A percentile compares a stretch with the other conserved stretches of the same genome.
phyloP scores from a whole-genome alignment of 2,329 filamentous ascomycete genomes.

The Blastomyces parvus region DNA sequence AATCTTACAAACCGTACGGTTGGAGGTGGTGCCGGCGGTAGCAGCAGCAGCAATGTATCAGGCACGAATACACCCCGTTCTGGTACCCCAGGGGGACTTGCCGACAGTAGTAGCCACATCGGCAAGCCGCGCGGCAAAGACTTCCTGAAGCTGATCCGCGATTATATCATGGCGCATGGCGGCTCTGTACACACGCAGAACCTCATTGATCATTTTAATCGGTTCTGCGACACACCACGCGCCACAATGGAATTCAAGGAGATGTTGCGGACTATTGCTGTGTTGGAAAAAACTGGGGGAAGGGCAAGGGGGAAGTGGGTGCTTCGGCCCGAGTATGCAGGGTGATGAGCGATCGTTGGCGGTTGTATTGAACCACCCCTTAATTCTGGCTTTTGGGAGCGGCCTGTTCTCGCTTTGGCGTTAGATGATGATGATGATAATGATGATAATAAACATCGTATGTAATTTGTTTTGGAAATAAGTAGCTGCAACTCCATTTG shows the following conservation, averaged over 20 bases:
- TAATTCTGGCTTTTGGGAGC: too few relatives aligned
- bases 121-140: slow-evolving; percentile 45
- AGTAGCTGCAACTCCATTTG: background rate
- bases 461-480: background rate
- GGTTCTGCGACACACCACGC: slow-evolving; percentile 59
- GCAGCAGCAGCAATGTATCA: slow-evolving; percentile 18
- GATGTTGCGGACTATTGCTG: slow-evolving; percentile 67
- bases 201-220: slow-evolving; percentile 82
- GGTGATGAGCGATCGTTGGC: background rate
- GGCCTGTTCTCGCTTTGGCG: background rate
- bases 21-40: slow-evolving; percentile 15
- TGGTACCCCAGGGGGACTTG: slow-evolving; percentile 27
- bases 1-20: slow-evolving; percentile 28
- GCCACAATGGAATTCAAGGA: slow-evolving; percentile 72
- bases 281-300: slow-evolving; percentile 48
- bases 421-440: too few relatives aligned
- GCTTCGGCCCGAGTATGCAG: slow-evolving; percentile 48
- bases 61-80: slow-evolving; percentile 38
- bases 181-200: slow-evolving; percentile 73
- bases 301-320: slow-evolving; percentile 48
- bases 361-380: background rate
- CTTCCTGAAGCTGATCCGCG: slow-evolving; percentile 62
- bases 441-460: background rate
- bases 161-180: slow-evolving; percentile 68
- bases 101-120: background rate